phyloP scores from a whole-genome alignment of 306 rosid genomes.

The Sindora glabra region DNA sequence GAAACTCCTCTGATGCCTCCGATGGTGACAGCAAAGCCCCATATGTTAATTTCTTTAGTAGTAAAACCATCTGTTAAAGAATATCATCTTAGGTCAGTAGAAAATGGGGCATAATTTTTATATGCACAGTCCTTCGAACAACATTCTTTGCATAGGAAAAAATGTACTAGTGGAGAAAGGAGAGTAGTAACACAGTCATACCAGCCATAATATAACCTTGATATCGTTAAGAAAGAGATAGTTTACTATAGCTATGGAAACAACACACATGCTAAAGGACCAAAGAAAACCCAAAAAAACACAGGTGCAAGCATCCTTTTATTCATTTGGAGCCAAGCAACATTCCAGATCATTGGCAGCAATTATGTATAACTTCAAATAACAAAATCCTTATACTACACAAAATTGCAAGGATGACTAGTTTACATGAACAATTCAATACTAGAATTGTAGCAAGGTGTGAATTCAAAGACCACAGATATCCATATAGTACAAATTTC shows the following conservation, averaged over 20 bases:
- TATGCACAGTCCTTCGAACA: too few species aligned
- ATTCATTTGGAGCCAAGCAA: background rate
- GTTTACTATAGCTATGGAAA: background rate
- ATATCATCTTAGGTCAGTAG: too few species aligned
- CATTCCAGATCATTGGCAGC: background rate
- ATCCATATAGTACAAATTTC: background rate
- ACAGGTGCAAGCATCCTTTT: background rate
- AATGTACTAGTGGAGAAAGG: too few species aligned
- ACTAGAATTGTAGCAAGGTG: background rate
- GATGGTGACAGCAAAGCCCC: conserved; percentile 83
- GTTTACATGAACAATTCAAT: background rate
- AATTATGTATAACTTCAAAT: background rate
- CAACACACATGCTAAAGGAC: background rate
- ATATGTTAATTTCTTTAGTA: conserved; percentile 79
- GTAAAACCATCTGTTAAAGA: conserved; percentile 78
- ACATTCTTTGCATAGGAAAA: too few species aligned
- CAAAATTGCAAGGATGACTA: background rate
- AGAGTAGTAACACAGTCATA: too few species aligned
- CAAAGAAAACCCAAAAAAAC: background rate
- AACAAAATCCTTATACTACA: background rate
- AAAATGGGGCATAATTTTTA: too few species aligned
- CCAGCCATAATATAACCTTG: background rate
- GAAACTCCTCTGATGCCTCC: conserved; percentile 96
- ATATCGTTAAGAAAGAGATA: background rate
- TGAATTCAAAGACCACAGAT: background rate